These are phyloP conservation scores for Rhizopogon rudus DNA, from an alignment of 768 basidiomycete species.

Conservation along the genomic window DNA sequence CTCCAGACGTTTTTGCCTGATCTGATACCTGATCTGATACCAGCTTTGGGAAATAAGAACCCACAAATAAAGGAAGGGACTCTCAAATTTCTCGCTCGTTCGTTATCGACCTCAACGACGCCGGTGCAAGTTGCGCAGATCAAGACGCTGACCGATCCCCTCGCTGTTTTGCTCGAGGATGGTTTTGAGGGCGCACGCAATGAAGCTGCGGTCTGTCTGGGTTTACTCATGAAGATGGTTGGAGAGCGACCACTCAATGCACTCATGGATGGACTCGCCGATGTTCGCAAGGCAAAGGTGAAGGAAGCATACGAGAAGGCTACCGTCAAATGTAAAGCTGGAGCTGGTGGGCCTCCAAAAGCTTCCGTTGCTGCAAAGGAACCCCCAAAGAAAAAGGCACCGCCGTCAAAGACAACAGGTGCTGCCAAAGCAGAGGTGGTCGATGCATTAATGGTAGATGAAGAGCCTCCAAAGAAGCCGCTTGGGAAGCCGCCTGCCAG, in stretches of 20 bases:
- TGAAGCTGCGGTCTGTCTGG: slow-evolving; percentile 85
- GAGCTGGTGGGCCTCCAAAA: slow-evolving; percentile 47
- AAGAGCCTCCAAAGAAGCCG: slow-evolving; percentile 37
- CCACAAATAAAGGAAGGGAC: slow-evolving; percentile 96
- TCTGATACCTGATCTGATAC: slow-evolving; percentile 76
- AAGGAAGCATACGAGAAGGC: slow-evolving; percentile 92
- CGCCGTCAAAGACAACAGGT: slow-evolving; percentile 21
- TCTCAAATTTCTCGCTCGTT: slow-evolving; percentile 79
- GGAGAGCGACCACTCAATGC: slow-evolving; percentile 91
- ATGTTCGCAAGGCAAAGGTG: slow-evolving; percentile 86
- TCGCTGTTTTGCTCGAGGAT: slow-evolving; percentile 79
- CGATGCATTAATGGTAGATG: slow-evolving; percentile 18
- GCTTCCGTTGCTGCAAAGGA: slow-evolving; percentile 26
- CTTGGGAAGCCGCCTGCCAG: slow-evolving; percentile 48
- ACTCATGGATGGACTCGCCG: slow-evolving; percentile 77
- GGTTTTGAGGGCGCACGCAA: slow-evolving; percentile 83
- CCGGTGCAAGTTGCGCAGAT: slow-evolving; percentile 74
- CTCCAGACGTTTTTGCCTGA: slow-evolving; percentile 73
- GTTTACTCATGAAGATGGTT: slow-evolving; percentile 93
- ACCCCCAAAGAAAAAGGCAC: slow-evolving; percentile 31
- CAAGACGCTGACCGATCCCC: slow-evolving; percentile 73
- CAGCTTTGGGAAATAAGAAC: slow-evolving; percentile 82
- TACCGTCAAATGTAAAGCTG: slow-evolving; percentile 82
- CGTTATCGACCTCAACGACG: slow-evolving; percentile 61
- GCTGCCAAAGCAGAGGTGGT: slow-evolving; percentile 12